Evolutionary conservation across 139 green algal genomes (phyloP), one percentile per base, ranked within the genome.

Genomic region (Closterium sp.): DNA sequence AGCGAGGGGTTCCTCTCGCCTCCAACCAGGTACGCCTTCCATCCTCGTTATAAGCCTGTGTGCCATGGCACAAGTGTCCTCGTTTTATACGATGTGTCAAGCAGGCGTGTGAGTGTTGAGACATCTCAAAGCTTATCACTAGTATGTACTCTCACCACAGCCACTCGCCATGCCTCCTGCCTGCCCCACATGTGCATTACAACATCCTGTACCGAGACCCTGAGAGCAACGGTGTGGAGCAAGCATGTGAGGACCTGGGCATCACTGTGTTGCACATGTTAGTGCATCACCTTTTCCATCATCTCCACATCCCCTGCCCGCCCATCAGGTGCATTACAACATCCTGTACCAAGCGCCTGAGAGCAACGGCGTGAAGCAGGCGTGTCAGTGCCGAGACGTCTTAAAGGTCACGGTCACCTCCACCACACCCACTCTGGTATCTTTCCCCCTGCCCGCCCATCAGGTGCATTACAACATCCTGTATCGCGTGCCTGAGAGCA

Each of bases 191-290:
- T 96, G 96, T 97, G 19, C 73, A 92, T 42, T 94, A 89, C 30
- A 93, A 90, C 85, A 24, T 94, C 22, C 70, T 96, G 9, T 95
- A 94, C 45, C 95, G 97, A 19, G 91, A 91, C 0, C 98, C 98
- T 0, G 98, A 99, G 94, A 94, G 10, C 11, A 99, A 98, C 93
- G 98, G 97, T 13, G 97, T 99, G 88, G 85, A 91, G 94, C 28
- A 50, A 91, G 92, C 96, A 11, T 98, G 97, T 86, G 42, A 13
- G 7, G 42, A 62, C 28, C 91, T 92, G 0, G 86, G 99, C n/a
- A 99, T 99, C 89, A 94, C 97, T 13, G 99, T 99, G n/a, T n/a
- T n/a, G n/a, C n/a, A n/a, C n/a, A n/a, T 42, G 34, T 42, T 6
- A 42, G 34, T 6, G 34, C 34, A 42, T 42, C 34, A 70, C 50